Conservation (phyloP, 106 monocot genomes). For the Alisma plantagoaquatica region DNA sequence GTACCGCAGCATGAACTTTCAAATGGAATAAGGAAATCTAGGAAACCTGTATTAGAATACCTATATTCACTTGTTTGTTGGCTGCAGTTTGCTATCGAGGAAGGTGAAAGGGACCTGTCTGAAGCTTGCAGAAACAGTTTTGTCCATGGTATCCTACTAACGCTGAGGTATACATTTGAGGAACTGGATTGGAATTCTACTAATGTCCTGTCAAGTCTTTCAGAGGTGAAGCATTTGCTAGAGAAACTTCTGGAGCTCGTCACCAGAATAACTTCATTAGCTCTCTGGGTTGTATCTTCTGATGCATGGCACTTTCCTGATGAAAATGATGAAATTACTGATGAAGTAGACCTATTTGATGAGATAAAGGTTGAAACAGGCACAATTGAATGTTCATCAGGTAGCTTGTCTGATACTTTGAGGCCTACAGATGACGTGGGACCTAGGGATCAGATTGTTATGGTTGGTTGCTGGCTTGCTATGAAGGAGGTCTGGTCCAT, state of each 20-base stretch:
- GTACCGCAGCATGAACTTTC: conserved; percentile 10
- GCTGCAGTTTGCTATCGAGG: conserved; percentile 56
- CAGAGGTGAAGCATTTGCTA: conserved; percentile 47
- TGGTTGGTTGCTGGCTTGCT: conserved; percentile 99
- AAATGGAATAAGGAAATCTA: conserved; percentile 11
- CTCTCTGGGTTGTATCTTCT: conserved; percentile 94
- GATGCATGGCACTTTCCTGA: conserved; percentile 83
- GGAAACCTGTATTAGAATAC: conserved; percentile 25
- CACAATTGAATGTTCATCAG: no score
- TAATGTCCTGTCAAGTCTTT: conserved; percentile 29
- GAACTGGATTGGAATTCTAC: conserved; percentile 86
- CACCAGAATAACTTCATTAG: conserved; percentile 71
- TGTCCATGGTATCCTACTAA: conserved; percentile 93
- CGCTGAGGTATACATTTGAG: conserved; percentile 94
- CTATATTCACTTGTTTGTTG: conserved; percentile 73
- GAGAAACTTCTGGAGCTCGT: conserved; percentile 72
- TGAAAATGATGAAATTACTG: conserved; percentile 62
- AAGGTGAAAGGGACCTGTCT: conserved; percentile 77
- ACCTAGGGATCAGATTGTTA: conserved; percentile 68
- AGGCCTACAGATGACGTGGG: conserved; percentile 25
- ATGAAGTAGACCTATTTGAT: conserved; percentile 30
- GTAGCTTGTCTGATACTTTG: conserved; percentile 22
- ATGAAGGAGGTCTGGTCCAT: conserved; percentile 99
- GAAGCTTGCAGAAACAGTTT: conserved; percentile 84
- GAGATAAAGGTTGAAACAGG: conserved; percentile 32